phyloP scores from a whole-genome alignment of 169 alveolate genomes.

The Fabrea salina region DNA sequence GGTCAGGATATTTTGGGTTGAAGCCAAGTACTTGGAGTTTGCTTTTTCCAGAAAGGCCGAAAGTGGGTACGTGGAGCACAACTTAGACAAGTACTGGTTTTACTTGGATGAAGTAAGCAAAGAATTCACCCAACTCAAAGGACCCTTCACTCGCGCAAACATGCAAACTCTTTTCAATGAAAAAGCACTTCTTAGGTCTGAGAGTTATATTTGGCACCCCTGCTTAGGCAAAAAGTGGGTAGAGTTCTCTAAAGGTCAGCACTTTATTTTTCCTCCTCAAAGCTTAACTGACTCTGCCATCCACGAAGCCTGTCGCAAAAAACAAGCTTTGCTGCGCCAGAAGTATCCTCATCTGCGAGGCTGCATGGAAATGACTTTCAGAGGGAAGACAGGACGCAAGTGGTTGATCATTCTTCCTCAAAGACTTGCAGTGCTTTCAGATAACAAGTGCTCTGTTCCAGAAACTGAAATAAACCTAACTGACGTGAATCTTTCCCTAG shows the following conservation, averaged over 20 bases:
- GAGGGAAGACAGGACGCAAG: neutral
- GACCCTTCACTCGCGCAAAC: neutral
- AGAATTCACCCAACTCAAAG: neutral
- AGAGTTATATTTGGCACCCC: slow-evolving; percentile 27
- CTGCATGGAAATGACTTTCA: neutral
- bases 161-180: neutral
- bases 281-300: neutral
- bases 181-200: neutral
- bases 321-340: neutral
- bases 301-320: neutral
- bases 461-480: neutral
- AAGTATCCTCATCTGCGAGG: slow-evolving; percentile 31
- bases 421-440: neutral
- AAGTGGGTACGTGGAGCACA: neutral
- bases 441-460: neutral
- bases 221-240: neutral
- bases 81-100: slow-evolving; percentile 7
- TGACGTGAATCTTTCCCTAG: neutral
- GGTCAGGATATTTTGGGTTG: slow-evolving; percentile 14
- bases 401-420: neutral
- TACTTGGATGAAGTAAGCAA: slow-evolving; percentile 9
- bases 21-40: neutral
- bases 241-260: neutral
- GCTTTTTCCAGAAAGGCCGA: neutral
- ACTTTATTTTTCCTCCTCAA: neutral